Percentiles rank a stretch among this genome's conserved stretches.
Conservation (phyloP, 768 basidiomycete species). For the Gymnopilus dilepis region DNA sequence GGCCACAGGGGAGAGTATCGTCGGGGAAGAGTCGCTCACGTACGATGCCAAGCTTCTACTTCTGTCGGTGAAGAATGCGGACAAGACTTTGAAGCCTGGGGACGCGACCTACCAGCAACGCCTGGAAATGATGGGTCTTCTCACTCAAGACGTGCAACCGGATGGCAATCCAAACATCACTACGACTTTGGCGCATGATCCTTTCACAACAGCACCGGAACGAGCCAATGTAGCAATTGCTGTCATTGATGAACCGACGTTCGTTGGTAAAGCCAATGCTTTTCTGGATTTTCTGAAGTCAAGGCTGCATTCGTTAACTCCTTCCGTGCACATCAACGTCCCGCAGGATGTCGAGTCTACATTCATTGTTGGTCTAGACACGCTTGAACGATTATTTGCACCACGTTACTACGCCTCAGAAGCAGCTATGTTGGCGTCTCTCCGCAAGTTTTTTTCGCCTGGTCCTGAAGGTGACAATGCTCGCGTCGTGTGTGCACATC, state of each 20-base stretch:
- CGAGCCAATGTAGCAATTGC: constrained; percentile 71
- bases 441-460: constrained; percentile 64
- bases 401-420: constrained; percentile 73
- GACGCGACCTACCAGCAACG: constrained; percentile 83
- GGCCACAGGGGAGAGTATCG: constrained; percentile 1
- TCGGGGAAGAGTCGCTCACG: constrained; percentile 1
- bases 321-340: constrained; percentile 4
- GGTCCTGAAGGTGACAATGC: constrained; percentile 54
- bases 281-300: constrained; percentile 48
- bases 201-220: constrained; percentile 14
- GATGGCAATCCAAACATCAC: not conserved
- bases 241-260: constrained; percentile 86
- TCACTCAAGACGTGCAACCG: constrained; percentile 49
- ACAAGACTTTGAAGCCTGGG: constrained; percentile 72
- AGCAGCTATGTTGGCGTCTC: constrained; percentile 56
- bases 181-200: not conserved
- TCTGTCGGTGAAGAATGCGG: constrained; percentile 85
- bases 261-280: constrained; percentile 77
- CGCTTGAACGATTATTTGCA: constrained; percentile 78
- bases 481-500: constrained; percentile 68
- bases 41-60: constrained; percentile 82
- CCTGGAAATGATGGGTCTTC: constrained; percentile 84
- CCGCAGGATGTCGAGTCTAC: constrained; percentile 49
- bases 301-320: not conserved
- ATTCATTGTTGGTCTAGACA: constrained; percentile 86